phyloP scores from a whole-genome alignment of 2,329 filamentous ascomycete species.

The Curvularia verruculosa region DNA sequence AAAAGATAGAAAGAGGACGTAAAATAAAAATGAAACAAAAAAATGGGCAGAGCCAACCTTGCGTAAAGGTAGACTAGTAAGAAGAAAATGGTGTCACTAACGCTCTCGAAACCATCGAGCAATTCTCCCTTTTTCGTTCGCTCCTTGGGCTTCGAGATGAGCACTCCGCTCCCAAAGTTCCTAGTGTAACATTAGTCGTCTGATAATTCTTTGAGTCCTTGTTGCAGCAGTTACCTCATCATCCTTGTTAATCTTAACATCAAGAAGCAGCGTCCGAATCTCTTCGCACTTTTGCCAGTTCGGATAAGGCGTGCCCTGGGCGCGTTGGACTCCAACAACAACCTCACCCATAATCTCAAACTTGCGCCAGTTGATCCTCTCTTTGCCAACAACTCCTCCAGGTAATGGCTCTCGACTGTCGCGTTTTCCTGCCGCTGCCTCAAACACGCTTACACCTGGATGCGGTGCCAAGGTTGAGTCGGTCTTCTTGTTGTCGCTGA shows the following conservation, averaged over 20 bases:
- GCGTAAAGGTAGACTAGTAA: slow-evolving; percentile 15
- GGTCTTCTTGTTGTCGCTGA: slow-evolving; percentile 59
- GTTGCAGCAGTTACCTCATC: slow-evolving; percentile 72
- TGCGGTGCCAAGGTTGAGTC: slow-evolving; percentile 41
- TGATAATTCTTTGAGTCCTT: not conserved
- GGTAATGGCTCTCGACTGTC: slow-evolving; percentile 52
- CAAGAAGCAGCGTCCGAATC: slow-evolving; percentile 76
- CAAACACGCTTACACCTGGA: slow-evolving; percentile 45
- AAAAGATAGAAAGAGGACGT: too few relatives aligned
- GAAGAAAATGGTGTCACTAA: slow-evolving; percentile 44
- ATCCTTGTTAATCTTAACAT: slow-evolving; percentile 80
- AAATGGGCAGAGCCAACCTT: slow-evolving; percentile 16
- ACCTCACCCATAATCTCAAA: slow-evolving; percentile 96
- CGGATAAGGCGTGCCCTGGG: slow-evolving; percentile 82
- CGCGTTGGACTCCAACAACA: slow-evolving; percentile 86
- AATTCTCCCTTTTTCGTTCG: slow-evolving; percentile 52
- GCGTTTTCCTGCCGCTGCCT: slow-evolving; percentile 33
- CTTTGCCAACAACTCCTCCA: slow-evolving; percentile 49
- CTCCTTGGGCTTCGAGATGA: slow-evolving; percentile 58
- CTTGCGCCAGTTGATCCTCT: slow-evolving; percentile 95
- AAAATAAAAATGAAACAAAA: too few relatives aligned
- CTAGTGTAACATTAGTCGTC: slow-evolving; percentile 44
- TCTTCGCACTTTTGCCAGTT: slow-evolving; percentile 72
- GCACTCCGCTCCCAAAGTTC: slow-evolving; percentile 65
- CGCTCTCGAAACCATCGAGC: slow-evolving; percentile 56